A percentile compares a stretch with the other conserved stretches of the same genome.
phyloP scores from a whole-genome alignment of 176 grass and related monocot genomes.

The Poa annua region DNA sequence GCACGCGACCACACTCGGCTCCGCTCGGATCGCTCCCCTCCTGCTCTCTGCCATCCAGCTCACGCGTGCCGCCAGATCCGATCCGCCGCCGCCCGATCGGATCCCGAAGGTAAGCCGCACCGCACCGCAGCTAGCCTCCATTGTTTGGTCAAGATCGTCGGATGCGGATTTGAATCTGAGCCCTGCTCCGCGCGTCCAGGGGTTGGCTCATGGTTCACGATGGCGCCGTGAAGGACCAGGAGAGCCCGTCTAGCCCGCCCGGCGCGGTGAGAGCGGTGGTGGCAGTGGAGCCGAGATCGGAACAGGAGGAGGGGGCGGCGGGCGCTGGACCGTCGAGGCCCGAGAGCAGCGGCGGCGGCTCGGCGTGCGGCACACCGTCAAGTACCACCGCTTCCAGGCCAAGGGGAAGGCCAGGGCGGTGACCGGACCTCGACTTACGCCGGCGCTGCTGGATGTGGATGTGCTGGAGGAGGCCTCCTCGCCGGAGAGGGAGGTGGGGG shows the following conservation, averaged over 20 bases:
- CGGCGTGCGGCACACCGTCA: constrained; percentile 65
- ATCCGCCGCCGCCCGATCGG: constrained; percentile 36
- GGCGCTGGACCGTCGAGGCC: constrained; percentile 14
- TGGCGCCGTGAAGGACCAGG: constrained; percentile 69
- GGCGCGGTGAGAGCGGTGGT: not conserved
- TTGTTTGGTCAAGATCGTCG: constrained; percentile 16
- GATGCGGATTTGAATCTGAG: constrained; percentile 20
- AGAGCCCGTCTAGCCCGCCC: constrained; percentile 1
- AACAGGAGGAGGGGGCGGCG: not conserved
- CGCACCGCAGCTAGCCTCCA: not conserved
- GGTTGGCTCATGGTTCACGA: constrained; percentile 68
- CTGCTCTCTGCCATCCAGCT: too few species aligned
- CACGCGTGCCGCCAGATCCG: not conserved
- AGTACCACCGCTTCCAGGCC: constrained; percentile 57
- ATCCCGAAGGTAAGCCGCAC: constrained; percentile 46
- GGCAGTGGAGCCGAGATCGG: not conserved
- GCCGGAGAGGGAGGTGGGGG: constrained; percentile 16
- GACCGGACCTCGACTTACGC: constrained; percentile 46
- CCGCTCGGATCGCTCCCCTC: not conserved
- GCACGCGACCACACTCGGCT: too few species aligned
- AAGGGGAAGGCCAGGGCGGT: constrained; percentile 66
- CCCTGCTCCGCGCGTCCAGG: constrained; percentile 30
- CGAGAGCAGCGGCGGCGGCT: constrained; percentile 33
- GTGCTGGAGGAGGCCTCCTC: constrained; percentile 29
- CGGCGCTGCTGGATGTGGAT: not conserved